Evolutionary conservation across 805 yeast species (phyloP), one percentile per base, ranked within the genome.

Genomic region (Sungouiella blattae): DNA sequence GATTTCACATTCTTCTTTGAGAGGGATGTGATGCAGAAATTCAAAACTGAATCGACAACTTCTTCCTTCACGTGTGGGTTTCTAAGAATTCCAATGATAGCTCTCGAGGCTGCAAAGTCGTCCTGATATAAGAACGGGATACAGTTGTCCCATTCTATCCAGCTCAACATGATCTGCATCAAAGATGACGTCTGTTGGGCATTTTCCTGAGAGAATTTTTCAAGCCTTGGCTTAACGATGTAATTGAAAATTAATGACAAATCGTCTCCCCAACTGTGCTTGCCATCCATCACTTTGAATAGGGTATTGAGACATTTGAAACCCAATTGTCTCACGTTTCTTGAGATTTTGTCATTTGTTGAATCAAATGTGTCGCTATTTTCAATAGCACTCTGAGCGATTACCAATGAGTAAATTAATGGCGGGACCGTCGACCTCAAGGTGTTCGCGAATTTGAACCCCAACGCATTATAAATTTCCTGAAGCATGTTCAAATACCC

Each of bases 111-210:
- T 2, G 73, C 65, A 33, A 60, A 67, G 30, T 81, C 72, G 43
- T 84, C 83, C 36, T 69, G 58, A 36, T 69, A 70, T 28, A 87
- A 58, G 39, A 82, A 75, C 11, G 67, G 65, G 30, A 70, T 61
- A 25, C 81, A 66, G 15, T 64, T 62, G 4, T 65, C 62, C 3
- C 46, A 40, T 13, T 53, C 59, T 15, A 67, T 54, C 79, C 95
- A 75, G 6, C 73, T 62, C 5, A 77, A 58, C 49, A 91, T 73
- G 7, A 87, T 53, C 37, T 69, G 75, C 75, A 89, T 62, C 28
- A 91, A 55, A 0, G 95, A 73, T 0, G 97, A 87, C 0, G 91
- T 81, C 49, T 83, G 87, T 52, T 87, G 94, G 21, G 83, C 64
- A 55, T 91, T 93, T 49, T 84, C 95, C 26, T 63, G 71, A 3